A percentile compares a stretch with the other conserved stretches of the same genome.
Conservation (phyloP, 768 basidiomycete species). For the Chalciporus chontae region DNA sequence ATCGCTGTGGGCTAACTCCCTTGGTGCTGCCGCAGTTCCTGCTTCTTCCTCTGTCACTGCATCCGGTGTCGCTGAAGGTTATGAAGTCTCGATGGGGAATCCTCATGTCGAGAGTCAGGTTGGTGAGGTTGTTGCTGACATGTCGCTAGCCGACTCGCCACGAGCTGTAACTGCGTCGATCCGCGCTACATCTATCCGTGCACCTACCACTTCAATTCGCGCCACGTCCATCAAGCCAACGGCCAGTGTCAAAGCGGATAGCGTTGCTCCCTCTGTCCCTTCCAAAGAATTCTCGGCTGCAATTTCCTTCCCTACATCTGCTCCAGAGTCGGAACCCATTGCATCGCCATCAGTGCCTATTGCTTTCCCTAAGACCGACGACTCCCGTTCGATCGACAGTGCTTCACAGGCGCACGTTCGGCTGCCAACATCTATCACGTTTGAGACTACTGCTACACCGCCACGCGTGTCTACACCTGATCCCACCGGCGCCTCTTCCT, state of each 20-base stretch:
- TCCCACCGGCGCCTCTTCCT: constrained; percentile 50
- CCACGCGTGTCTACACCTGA: constrained; percentile 73
- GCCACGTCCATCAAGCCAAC: constrained; percentile 22
- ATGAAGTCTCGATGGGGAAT: constrained; percentile 23
- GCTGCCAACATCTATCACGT: constrained; percentile 48
- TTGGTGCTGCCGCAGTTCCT: constrained; percentile 48
- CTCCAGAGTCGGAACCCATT: constrained; percentile 6
- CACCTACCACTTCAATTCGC: constrained; percentile 15
- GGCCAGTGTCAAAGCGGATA: constrained; percentile 19
- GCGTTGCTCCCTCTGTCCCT: constrained; percentile 27
- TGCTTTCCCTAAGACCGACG: constrained; percentile 42
- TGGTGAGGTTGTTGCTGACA: constrained; percentile 19
- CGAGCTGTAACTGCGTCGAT: constrained; percentile 14
- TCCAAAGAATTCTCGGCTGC: constrained; percentile 25
- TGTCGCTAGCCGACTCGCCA: constrained; percentile 14
- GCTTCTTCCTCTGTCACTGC: constrained; percentile 20
- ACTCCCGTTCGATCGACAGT: constrained; percentile 28
- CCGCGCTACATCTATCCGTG: constrained; percentile 14
- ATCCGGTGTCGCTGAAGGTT: constrained; percentile 24
- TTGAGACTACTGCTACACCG: constrained; percentile 56
- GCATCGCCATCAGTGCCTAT: constrained; percentile 29
- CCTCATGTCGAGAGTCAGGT: constrained; percentile 11
- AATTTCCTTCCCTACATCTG: constrained; percentile 34
- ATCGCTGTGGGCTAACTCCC: constrained; percentile 86
- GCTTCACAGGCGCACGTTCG: constrained; percentile 25